A percentile compares a stretch with the other conserved stretches of the same genome.
Conservation (phyloP, 225 moss, liverwort and hornwort genomes). For the Marchantia polymorpha region DNA sequence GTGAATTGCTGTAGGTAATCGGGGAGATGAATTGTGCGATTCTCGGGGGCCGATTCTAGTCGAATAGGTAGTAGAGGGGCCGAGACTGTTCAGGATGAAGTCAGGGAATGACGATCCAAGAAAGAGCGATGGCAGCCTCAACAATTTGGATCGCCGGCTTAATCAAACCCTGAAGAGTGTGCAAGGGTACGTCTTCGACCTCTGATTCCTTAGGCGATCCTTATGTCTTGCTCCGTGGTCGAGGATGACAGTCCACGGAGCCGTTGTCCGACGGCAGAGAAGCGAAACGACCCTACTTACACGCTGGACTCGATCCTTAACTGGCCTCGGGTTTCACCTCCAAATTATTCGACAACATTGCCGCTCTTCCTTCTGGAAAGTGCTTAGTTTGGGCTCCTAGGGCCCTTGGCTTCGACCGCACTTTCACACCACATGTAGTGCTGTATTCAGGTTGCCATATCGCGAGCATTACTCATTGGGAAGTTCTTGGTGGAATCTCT, state of each 20-base stretch:
- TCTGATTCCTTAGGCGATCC: background rate
- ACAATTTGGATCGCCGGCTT: constrained; percentile 52
- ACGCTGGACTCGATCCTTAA: background rate
- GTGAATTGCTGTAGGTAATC: background rate
- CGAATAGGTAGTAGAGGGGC: background rate
- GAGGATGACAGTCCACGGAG: background rate
- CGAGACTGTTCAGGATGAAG: constrained; percentile 37
- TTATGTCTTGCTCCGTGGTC: background rate
- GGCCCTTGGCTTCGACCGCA: background rate
- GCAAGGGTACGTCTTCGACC: constrained; percentile 41
- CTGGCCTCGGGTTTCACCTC: background rate
- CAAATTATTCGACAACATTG: background rate
- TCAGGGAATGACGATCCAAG: constrained; percentile 43
- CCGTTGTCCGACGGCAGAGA: background rate
- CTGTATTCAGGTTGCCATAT: background rate
- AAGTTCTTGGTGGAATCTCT: background rate
- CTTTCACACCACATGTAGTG: background rate
- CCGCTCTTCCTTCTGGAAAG: background rate
- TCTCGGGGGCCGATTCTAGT: background rate
- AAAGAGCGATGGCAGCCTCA: constrained; percentile 36
- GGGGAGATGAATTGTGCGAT: constrained; percentile 6
- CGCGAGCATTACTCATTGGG: background rate
- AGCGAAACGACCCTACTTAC: background rate
- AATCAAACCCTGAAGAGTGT: constrained; percentile 60
- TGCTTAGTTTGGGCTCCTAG: background rate